phyloP scores from a whole-genome alignment of 371 early-diverging fungal species.

The Mortierella sp. region DNA sequence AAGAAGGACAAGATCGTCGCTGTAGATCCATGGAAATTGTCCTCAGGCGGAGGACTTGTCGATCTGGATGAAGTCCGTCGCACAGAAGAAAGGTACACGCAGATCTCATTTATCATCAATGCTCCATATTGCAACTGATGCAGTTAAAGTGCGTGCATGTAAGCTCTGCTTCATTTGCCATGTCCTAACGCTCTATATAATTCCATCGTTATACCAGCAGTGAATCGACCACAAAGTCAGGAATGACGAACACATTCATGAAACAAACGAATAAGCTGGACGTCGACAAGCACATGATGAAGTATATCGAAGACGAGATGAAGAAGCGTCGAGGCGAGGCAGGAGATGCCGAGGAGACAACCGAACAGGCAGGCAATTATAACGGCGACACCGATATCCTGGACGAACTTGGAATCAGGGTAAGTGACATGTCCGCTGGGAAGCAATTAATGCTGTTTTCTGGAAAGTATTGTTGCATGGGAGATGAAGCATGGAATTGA shows the following conservation, averaged over 20 bases:
- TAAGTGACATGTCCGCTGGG: not conserved
- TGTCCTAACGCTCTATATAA: not conserved
- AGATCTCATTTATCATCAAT: too few species aligned
- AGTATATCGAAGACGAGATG: slow-evolving; percentile 84
- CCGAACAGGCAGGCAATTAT: slow-evolving; percentile 69
- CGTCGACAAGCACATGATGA: slow-evolving; percentile 92
- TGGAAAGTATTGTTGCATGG: not conserved
- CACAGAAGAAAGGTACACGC: slow-evolving; percentile 37
- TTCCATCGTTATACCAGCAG: not conserved
- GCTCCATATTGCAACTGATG: too few species aligned
- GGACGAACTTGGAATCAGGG: slow-evolving; percentile 63
- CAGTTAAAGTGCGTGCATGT: too few species aligned
- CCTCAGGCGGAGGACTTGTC: slow-evolving; percentile 64
- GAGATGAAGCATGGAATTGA: not conserved
- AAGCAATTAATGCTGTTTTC: not conserved
- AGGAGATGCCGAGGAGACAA: slow-evolving; percentile 40
- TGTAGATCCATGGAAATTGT: slow-evolving; percentile 70
- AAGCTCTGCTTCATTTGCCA: not conserved
- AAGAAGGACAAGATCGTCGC: slow-evolving; percentile 60
- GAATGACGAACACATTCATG: slow-evolving; percentile 80
- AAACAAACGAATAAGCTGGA: slow-evolving; percentile 87
- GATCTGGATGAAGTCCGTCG: slow-evolving; percentile 62
- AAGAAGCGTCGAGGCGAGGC: slow-evolving; percentile 66
- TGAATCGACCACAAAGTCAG: slow-evolving; percentile 53
- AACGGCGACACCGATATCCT: slow-evolving; percentile 82